Evolutionary conservation across 2,329 filamentous ascomycete species (phyloP).

Genomic region (Aspergillus pseudonomiae): DNA sequence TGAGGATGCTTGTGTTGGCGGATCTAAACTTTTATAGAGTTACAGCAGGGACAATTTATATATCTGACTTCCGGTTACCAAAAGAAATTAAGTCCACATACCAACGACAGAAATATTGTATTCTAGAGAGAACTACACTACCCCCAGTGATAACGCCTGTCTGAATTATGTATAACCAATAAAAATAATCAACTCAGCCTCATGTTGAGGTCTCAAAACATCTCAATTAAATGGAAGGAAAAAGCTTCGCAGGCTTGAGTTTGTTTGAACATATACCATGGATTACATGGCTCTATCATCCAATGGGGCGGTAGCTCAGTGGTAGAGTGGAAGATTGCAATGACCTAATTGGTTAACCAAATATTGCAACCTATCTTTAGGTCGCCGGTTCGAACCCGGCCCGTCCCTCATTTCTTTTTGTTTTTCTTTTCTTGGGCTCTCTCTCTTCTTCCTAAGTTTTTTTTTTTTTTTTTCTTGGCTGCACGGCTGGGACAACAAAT

Average conservation of each 20-base stretch:
- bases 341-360: neutral
- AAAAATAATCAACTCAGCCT: too few species aligned
- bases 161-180: too few species aligned
- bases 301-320: slow-evolving; percentile 3
- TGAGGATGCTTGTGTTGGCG: too few species aligned
- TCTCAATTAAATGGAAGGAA: too few species aligned
- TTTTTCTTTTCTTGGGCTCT: neutral
- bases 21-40: too few species aligned
- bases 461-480: neutral
- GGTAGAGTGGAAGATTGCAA: slow-evolving; percentile 6
- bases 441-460: neutral
- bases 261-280: neutral
- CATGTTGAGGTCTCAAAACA: too few species aligned
- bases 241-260: neutral
- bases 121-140: too few species aligned
- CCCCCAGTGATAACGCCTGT: rapidly evolving
- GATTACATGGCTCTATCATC: neutral
- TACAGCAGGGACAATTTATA: too few species aligned
- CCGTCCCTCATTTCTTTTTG: neutral
- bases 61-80: too few species aligned
- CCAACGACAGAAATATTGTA: too few species aligned
- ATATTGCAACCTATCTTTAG: slow-evolving; percentile 6
- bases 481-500: too few species aligned
- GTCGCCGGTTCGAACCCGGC: slow-evolving; percentile 3
- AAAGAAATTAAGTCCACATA: too few species aligned